Conservation (phyloP, 1,284 basidiomycete genomes). For the Moesziomyces sp. region DNA sequence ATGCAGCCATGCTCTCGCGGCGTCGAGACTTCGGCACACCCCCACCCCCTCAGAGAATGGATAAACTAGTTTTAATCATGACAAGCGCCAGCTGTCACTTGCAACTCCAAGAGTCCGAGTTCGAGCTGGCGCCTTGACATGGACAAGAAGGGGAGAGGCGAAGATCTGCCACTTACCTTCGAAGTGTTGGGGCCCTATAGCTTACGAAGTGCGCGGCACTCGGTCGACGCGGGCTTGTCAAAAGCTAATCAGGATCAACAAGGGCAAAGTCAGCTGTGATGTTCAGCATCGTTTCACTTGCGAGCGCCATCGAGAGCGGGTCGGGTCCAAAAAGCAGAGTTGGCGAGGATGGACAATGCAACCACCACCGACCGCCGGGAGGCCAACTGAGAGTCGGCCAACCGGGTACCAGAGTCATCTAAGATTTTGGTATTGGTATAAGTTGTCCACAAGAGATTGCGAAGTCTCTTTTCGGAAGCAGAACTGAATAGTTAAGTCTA, state of each 20-base stretch:
- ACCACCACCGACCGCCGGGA: slow-evolving; percentile 17
- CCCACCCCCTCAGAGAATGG: slow-evolving; percentile 57
- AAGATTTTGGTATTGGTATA: slow-evolving; percentile 51
- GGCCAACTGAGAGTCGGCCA: not conserved
- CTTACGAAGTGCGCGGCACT: not conserved
- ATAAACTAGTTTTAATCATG: slow-evolving; percentile 60
- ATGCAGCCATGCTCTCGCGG: slow-evolving; percentile 5
- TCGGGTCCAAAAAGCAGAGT: not conserved
- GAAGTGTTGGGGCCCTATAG: not conserved
- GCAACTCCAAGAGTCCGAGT: not conserved
- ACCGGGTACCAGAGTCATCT: slow-evolving; percentile 22
- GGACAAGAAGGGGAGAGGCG: not conserved
- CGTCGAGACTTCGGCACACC: slow-evolving; percentile 34
- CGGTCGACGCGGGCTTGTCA: not conserved
- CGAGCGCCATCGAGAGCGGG: not conserved
- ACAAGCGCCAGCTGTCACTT: slow-evolving; percentile 5
- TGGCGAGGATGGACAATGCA: slow-evolving; percentile 3
- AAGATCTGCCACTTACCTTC: slow-evolving; percentile 20
- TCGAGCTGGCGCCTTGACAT: not conserved
- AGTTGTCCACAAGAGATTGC: slow-evolving; percentile 57
- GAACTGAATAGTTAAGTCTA: slow-evolving; percentile 51
- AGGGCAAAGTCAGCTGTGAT: slow-evolving; percentile 13
- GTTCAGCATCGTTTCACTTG: not conserved
- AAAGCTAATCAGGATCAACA: not conserved
- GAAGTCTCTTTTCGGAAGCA: slow-evolving; percentile 58